Conservation (phyloP, 2,329 filamentous ascomycete species). For the Dactylellina sp. region DNA sequence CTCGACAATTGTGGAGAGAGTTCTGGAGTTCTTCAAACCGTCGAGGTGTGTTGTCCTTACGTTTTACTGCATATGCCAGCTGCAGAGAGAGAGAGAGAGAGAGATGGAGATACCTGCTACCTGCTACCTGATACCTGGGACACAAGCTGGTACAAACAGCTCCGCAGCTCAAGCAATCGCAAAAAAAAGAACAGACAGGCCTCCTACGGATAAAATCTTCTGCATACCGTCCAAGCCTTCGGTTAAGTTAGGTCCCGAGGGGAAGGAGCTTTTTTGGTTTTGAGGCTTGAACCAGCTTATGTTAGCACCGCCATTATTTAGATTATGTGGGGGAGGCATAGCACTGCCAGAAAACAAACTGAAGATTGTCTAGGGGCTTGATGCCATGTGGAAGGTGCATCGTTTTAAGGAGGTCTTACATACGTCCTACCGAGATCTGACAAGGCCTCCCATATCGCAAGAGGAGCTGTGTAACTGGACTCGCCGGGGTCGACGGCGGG, state of each 20-base stretch:
- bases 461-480: constrained; percentile 52
- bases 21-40: constrained; percentile 53
- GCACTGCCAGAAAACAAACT: too few species aligned
- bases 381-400: constrained; percentile 56
- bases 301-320: constrained; percentile 55
- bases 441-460: constrained; percentile 42
- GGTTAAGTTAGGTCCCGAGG: constrained; percentile 45
- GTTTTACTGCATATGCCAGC: constrained; percentile 33
- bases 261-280: constrained; percentile 38
- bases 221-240: constrained; percentile 54
- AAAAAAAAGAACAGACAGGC: too few species aligned
- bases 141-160: too few species aligned
- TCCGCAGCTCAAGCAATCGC: too few species aligned
- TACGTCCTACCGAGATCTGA: constrained; percentile 55
- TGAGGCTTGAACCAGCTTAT: constrained; percentile 55
- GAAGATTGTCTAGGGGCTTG: constrained; percentile 41
- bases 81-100: constrained; percentile 17
- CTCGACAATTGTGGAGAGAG: constrained; percentile 40
- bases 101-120: too few species aligned
- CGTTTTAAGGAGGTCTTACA: constrained; percentile 57
- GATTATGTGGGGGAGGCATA: constrained; percentile 57
- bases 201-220: constrained; percentile 44
- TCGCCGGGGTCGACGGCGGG: constrained; percentile 17
- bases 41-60: constrained; percentile 44
- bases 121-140: too few species aligned